Conservation (phyloP, 495 filamentous ascomycete genomes). For the Aspergillus hancockii region DNA sequence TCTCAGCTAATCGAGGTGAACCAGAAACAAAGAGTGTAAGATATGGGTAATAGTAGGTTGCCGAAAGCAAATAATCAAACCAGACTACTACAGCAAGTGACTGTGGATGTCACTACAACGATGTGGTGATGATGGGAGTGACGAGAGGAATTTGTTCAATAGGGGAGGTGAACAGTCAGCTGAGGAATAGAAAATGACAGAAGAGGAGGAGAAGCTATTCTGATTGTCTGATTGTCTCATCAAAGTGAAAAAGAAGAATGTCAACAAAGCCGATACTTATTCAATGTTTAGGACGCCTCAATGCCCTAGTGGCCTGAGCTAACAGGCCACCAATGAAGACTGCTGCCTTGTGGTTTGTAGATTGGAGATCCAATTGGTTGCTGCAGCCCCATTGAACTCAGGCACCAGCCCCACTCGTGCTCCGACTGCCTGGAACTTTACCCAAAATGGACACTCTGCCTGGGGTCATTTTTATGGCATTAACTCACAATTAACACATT, state of each 20-base stretch:
- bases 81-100: too few relatives aligned
- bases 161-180: not conserved
- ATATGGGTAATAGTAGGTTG: not conserved
- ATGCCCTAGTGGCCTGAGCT: not conserved
- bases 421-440: not conserved
- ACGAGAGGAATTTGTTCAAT: not conserved
- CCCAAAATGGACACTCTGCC: not conserved
- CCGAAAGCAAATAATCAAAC: not conserved
- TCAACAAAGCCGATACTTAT: not conserved
- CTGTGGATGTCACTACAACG: too few relatives aligned
- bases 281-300: not conserved
- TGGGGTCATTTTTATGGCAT: too few relatives aligned
- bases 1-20: constrained; percentile 1
- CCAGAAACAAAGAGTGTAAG: constrained; percentile 1
- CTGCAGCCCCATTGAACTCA: not conserved
- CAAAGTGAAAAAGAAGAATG: not conserved
- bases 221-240: not conserved
- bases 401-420: not conserved
- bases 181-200: not conserved
- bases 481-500: too few relatives aligned
- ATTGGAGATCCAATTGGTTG: not conserved
- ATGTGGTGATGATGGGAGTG: too few relatives aligned
- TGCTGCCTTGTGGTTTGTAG: not conserved
- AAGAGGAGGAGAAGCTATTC: not conserved
- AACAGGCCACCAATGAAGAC: constrained; percentile 1